Base-by-base conservation (phyloP, 257 asterid species). In the Phtheirospermum japonicum region DNA sequence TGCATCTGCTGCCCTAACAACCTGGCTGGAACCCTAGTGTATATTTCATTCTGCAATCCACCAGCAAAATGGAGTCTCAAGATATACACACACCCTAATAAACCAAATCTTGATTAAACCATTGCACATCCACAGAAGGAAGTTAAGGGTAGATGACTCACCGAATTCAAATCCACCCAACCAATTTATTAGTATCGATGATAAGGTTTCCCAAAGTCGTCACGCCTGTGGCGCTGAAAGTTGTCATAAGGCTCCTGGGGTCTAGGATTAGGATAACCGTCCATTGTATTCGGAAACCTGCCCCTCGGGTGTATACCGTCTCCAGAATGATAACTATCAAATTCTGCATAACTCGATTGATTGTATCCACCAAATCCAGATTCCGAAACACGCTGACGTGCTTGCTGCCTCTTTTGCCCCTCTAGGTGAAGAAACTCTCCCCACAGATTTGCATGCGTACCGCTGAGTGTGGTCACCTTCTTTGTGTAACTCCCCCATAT, bases 391-490 rank as follows among this genome's bases (percentile, higher is more conserved):
- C 71, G 75, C 10, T 69, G 91, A 16, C 65, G 75, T 67, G 83
- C 75, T 73, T 70, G 85, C 64, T 84, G 95, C 77, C 82, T 79
- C 76, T 83, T 79, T 57, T 68, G 94, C 65, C 71, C 82, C 75
- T 93, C 89, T 54, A 42, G 69, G 58, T 72, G 94, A 76, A 93
- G 86, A 77, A 93, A 87, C 75, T 84, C 96, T 59, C 82, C 94
- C 95, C 96, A 82, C 76, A 85, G 78, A 63, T 75, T 85, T 59
- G 85, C 88, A 66, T 87, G 97, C 65, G 82, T 43, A 65, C 66
- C 86, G 82, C 84, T 83, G 61, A 87, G 77, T 51, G 58, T 32
- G 56, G 74, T 69, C 66, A 87, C 76, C 67, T 87, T 85, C 73
- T 79, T 85, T 79, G 81, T 63, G 76, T 78, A 77, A 71, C 65